Base-by-base conservation (phyloP, 164 flowering plant species). In the Dillenia suffruticosa region DNA sequence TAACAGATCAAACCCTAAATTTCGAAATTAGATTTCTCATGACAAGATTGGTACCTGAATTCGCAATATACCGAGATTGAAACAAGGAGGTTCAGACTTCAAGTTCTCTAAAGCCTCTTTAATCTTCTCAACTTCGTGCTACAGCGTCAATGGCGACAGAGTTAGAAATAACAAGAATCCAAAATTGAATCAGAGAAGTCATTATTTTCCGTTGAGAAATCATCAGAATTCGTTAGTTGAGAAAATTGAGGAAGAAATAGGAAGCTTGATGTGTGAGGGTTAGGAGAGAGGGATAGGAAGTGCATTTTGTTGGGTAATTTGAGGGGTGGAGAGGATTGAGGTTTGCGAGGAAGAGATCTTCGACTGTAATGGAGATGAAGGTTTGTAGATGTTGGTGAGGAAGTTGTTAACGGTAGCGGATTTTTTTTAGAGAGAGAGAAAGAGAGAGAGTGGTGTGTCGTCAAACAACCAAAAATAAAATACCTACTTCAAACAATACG, bases 81-180 rank as follows among this genome's bases (percentile, higher is more conserved):
- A 70, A 74, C 47, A 17, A 69, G 92, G 89, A 44, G 91, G 90
- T 46, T 80, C 63, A 15, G 55, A 50, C 78, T 82, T 86, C 76
- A 89, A 69, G 58, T 73, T 69, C 57, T 79, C 76, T 10, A 94
- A 67, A 12, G 82, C 96, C 46, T 81, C 86, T 48, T 62, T 81
- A 67, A 94, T 80, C 54, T 64, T 70, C 49, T 73, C 55, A 1
- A 89, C 68, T 14, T 92, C 97, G 26, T 70, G 79, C 65, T 89
- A 78, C 9, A 94, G 73, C 16, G 95, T 89, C 74, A 94, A 63
- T 1, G 87, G 95, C 24, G 87, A 74, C 66, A 90, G 72, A 48
- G 73, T 77, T 15, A 81, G 85, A 80, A 57, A 80, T 60, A 71
- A n/a, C 85, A 79, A 6, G 81, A 70, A 67, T 89, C 88, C 17